phyloP scores from a whole-genome alignment of 2,329 filamentous ascomycete species.

The Tympanopsis confertula region DNA sequence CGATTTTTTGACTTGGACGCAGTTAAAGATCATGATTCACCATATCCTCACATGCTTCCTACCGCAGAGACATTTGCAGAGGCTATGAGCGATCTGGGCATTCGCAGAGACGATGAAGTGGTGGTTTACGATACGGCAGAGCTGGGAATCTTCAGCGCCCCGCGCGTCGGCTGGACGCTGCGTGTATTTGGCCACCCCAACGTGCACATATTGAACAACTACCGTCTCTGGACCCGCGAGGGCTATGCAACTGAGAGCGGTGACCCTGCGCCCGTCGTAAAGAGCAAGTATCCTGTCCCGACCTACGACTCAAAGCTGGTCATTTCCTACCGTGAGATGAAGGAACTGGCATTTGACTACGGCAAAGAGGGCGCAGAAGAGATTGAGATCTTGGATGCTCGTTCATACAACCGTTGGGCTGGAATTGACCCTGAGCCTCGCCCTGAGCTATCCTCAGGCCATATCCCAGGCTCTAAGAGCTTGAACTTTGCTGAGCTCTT shows the following conservation, averaged over 20 bases:
- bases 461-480: constrained; percentile 80
- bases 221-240: constrained; percentile 81
- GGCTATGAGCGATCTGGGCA: constrained; percentile 81
- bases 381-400: constrained; percentile 80
- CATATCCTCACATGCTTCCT: constrained; percentile 95
- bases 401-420: constrained; percentile 67
- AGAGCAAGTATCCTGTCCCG: constrained; percentile 52
- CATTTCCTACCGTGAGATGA: constrained; percentile 71
- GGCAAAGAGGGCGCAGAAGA: constrained; percentile 76
- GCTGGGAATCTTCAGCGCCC: constrained; percentile 86
- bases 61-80: constrained; percentile 68
- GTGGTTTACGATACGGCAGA: constrained; percentile 92
- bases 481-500: constrained; percentile 71
- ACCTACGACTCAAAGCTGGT: constrained; percentile 53
- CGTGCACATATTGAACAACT: constrained; percentile 91
- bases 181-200: constrained; percentile 77
- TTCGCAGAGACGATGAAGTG: constrained; percentile 74
- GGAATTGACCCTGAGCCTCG: constrained; percentile 79
- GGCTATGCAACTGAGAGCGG: constrained; percentile 76
- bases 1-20: constrained; percentile 95
- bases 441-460: constrained; percentile 74
- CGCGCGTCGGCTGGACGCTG: constrained; percentile 87
- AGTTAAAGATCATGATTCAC: constrained; percentile 74
- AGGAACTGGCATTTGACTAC: constrained; percentile 61
- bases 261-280: constrained; percentile 55